Base-by-base conservation (phyloP, 164 flowering plant genomes). In the Vitis labrusca region DNA sequence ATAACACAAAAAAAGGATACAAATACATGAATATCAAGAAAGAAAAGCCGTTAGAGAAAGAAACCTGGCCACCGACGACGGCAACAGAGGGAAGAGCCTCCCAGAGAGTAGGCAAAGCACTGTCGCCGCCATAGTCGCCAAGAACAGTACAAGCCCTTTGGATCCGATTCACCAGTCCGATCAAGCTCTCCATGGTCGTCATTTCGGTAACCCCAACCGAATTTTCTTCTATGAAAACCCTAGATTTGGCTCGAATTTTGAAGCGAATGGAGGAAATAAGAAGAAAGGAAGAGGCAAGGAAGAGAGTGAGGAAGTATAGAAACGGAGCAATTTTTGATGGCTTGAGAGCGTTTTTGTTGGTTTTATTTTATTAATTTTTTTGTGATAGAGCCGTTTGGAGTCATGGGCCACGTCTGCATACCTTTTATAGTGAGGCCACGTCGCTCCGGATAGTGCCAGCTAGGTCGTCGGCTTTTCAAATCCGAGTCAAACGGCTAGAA, bases 1-100 rank as follows among this genome's bases (percentile, higher is more conserved):
- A 60, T 68, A 47, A 61, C 59, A 6, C 14, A 44, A 12, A 58
- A 19, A 19, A 50, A 71, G 11, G 15, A 44, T 10, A 44, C 8
- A 63, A n/a, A 44, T 8, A 17, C 17, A 50, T 8, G 59, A 0
- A 8, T 3, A 51, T 9, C 55, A 29, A 15, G 19, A 2, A 47
- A 12, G 66, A 2, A 54, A 13, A 48, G 14, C 47, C 27, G 44
- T 63, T 14, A 56, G 72, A 29, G 48, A 52, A 19, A 63, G 13
- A 44, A 9, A 89, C 93, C 86, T 89, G 93, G 51, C 93, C 91
- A 16, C 93, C 93, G 59, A 89, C 93, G 50, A 89, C 93, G 50
- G 77, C 93, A 15, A 87, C 89, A 8, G 93, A 81, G 16, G 93
- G 93, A 70, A 89, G 93, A 69, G 91, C 75, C 64, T 89, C 93